Conservation (phyloP, 495 filamentous ascomycete species). For the Parathielavia appendiculata region DNA sequence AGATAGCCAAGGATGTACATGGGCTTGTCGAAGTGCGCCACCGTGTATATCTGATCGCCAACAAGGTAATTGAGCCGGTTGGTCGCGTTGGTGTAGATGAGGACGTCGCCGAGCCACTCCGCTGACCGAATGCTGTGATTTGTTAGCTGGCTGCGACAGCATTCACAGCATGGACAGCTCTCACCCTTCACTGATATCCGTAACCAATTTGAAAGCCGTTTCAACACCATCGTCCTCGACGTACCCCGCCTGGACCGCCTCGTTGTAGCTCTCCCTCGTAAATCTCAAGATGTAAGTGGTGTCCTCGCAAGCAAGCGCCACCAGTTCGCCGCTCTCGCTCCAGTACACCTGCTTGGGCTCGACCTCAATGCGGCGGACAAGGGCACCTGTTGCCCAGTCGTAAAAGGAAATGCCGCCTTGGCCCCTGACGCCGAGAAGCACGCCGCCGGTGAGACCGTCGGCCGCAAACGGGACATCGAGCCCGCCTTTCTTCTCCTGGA, state of each 20-base stretch:
- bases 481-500: conserved; percentile 84
- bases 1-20: conserved; percentile 96
- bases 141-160: conserved; percentile 17
- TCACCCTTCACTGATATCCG: conserved; percentile 86
- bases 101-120: conserved; percentile 96
- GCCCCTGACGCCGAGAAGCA: conserved; percentile 88
- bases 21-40: conserved; percentile 90
- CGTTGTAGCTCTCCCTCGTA: conserved; percentile 78
- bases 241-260: conserved; percentile 71
- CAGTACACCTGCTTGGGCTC: conserved; percentile 95
- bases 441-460: conserved; percentile 83
- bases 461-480: conserved; percentile 95
- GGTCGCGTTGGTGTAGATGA: conserved; percentile 96
- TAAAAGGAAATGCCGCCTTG: conserved; percentile 93
- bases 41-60: conserved; percentile 96
- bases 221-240: conserved; percentile 96
- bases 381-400: conserved; percentile 89
- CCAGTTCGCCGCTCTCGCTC: conserved; percentile 93
- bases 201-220: conserved; percentile 88
- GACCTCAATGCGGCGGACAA: conserved; percentile 89
- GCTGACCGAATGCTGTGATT: conserved; percentile 71
- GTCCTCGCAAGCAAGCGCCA: conserved; percentile 90
- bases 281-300: conserved; percentile 92
- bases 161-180: conserved; percentile 7
- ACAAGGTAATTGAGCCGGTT: conserved; percentile 98